phyloP scores from a whole-genome alignment of 2,329 filamentous ascomycete genomes.

The Aspergillus nomiae region DNA sequence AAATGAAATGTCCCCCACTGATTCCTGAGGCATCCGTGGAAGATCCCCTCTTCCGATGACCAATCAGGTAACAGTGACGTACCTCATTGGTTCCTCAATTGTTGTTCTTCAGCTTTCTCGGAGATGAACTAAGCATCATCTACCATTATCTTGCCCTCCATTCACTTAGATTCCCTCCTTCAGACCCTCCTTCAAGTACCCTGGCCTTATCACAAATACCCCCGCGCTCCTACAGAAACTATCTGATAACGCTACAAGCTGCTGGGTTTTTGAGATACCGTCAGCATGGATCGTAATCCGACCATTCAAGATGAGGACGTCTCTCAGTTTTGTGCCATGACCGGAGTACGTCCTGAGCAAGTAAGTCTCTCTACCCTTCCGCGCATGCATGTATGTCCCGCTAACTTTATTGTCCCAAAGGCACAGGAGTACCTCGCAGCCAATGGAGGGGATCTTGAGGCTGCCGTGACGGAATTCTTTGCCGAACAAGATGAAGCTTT shows the following conservation, averaged over 20 bases:
- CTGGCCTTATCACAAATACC: background rate
- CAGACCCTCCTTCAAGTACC: background rate
- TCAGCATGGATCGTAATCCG: constrained; percentile 38
- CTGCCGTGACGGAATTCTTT: constrained; percentile 65
- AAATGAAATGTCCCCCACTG: no score
- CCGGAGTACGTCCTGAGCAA: constrained; percentile 52
- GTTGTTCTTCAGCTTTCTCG: constrained; percentile 12
- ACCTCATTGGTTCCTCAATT: constrained; percentile 15
- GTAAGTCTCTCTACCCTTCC: constrained; percentile 38
- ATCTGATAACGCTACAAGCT: background rate
- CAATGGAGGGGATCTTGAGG: constrained; percentile 67
- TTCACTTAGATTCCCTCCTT: background rate
- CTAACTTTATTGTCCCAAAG: constrained; percentile 42
- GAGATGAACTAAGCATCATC: constrained; percentile 1
- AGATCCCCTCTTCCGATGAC: constrained; percentile 34
- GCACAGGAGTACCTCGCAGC: constrained; percentile 67
- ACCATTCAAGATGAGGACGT: constrained; percentile 45
- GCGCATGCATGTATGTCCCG: background rate
- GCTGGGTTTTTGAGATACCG: constrained; percentile 4
- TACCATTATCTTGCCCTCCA: background rate
- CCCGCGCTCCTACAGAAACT: background rate
- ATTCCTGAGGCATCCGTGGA: constrained; percentile 25
- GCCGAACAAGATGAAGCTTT: constrained; percentile 46
- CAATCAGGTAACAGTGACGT: constrained; percentile 44
- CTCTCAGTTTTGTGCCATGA: constrained; percentile 59